Evolutionary conservation across 176 grass and related monocot genomes (phyloP).

Genomic region (Zea luxurians): DNA sequence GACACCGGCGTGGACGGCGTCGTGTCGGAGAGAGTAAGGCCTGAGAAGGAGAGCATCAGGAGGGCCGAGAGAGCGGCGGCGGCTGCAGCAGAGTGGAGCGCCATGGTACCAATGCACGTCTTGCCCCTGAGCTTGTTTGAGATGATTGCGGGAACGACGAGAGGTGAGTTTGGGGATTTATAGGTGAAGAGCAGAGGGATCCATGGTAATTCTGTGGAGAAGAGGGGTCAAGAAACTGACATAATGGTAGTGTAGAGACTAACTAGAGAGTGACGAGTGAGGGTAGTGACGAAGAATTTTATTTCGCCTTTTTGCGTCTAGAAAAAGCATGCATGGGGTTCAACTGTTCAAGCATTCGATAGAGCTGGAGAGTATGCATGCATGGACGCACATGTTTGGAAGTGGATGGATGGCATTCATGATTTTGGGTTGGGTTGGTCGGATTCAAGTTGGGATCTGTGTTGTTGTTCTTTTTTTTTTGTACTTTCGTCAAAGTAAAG

Average conservation of each 20-base stretch:
- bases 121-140: background rate
- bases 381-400: constrained; percentile 17
- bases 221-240: background rate
- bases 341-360: background rate
- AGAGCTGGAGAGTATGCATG: constrained; percentile 2
- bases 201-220: constrained; percentile 19
- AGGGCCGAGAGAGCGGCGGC: background rate
- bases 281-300: background rate
- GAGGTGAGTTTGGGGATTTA: constrained; percentile 27
- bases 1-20: constrained; percentile 46
- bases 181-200: constrained; percentile 3
- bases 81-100: background rate
- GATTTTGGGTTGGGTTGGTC: constrained; percentile 11
- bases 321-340: constrained; percentile 32
- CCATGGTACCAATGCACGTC: background rate
- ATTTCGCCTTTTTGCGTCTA: constrained; percentile 26
- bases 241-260: background rate
- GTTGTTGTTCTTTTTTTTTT: constrained; percentile 7
- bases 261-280: background rate
- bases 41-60: constrained; percentile 35
- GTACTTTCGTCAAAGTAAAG: constrained; percentile 11
- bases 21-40: constrained; percentile 1
- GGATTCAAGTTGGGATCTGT: constrained; percentile 41
- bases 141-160: background rate
- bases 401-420: background rate